These are phyloP conservation scores for Polyplosphaeria fusca DNA, from an alignment of 495 filamentous ascomycete genomes.

Conservation along the genomic window DNA sequence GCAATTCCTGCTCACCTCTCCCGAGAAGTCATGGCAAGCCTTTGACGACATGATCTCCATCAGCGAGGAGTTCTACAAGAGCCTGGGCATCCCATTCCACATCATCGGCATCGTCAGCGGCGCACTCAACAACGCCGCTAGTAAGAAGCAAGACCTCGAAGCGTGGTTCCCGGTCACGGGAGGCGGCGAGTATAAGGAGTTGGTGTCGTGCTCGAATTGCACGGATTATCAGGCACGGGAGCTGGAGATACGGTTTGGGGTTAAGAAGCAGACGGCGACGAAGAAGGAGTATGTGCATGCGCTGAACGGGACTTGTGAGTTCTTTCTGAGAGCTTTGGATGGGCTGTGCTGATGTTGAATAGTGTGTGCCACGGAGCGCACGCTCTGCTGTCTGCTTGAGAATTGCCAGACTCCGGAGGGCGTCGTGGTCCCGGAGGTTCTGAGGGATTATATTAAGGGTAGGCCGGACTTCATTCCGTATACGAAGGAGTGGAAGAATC, in stretches of 20 bases:
- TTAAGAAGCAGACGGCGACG: constrained; percentile 71
- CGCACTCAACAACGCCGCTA: constrained; percentile 67
- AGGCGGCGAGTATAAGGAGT: constrained; percentile 89
- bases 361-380: constrained; percentile 86
- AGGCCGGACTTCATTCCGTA: constrained; percentile 83
- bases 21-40: constrained; percentile 88
- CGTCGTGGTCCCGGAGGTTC: constrained; percentile 76
- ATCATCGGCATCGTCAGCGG: constrained; percentile 92
- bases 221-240: constrained; percentile 91
- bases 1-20: constrained; percentile 64
- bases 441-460: constrained; percentile 90
- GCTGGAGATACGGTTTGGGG: constrained; percentile 68
- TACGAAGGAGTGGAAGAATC: constrained; percentile 57
- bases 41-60: constrained; percentile 89
- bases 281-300: constrained; percentile 94
- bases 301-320: constrained; percentile 57
- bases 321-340: too few species aligned
- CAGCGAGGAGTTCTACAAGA: constrained; percentile 93
- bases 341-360: background rate
- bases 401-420: constrained; percentile 95
- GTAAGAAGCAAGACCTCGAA: constrained; percentile 95
- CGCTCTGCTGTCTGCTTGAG: constrained; percentile 91
- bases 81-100: constrained; percentile 81
- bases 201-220: constrained; percentile 87
- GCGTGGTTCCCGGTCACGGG: constrained; percentile 96